Evolutionary conservation across 495 filamentous ascomycete genomes (phyloP), one percentile per base, ranked within the genome.

Genomic region (Aspergillus indologenus): DNA sequence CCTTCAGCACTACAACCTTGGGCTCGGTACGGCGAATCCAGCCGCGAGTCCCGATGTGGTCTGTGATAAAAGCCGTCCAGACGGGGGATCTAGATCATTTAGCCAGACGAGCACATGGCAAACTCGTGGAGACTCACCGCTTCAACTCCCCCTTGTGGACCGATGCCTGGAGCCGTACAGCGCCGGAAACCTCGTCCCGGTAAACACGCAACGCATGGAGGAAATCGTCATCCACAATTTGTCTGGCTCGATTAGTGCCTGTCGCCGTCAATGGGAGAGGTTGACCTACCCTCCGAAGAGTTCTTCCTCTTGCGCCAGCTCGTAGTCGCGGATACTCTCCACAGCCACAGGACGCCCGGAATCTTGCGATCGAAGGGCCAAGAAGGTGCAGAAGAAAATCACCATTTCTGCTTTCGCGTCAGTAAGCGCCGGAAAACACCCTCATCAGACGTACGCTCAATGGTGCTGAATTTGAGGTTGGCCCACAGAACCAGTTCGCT

Each of bases 51-150:
- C 72, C 73, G 17, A 84, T 78, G 50, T 83, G 76, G 17, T 83
- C 75, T 0, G 87, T 89, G 29, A 90, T 83, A 62, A 90, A 92
- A 0, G 88, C 87, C 5, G 86, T 90, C 89, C 89, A 92, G 20
- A 90, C 82, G 0, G 89, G 89, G 1, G 74, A 70, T 20, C 77
- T 81, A 58, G 40, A 14, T 7, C 34, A 40, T 40, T 40, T 14
- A 40, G 19, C 3, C 17, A 49, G 52, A 45, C 46, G 17, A 29
- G 12, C 48, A 26, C 15, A 55, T 42, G 48, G 48, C 53, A 23
- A 45, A 23, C 44, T 12, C 14, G 15, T 15, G 5, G n/a, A n/a
- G n/a, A 47, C 61, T 61, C 69, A 79, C 77, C 68, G 67, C 54
- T 73, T 70, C 71, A 74, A 72, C 2, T 72, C 67, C 6, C 78